phyloP scores from a whole-genome alignment of 257 asterid species.

The Datura wrightii region DNA sequence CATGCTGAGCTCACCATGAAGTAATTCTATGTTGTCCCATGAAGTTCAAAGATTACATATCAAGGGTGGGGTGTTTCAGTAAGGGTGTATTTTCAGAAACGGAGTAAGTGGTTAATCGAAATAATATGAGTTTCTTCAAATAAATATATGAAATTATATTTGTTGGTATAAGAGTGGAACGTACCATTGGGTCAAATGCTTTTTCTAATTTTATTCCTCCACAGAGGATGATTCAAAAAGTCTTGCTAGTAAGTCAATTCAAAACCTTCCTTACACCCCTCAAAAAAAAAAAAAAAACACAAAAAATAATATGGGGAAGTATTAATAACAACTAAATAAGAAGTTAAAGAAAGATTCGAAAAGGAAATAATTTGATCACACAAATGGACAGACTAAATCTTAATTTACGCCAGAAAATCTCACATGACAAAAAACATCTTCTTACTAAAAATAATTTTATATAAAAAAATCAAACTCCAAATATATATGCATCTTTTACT shows the following conservation, averaged over 20 bases:
- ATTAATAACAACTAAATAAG: neutral
- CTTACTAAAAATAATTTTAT: neutral
- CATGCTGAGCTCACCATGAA: constrained; percentile 30
- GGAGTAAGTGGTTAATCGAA: too few relatives aligned
- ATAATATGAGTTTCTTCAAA: too few relatives aligned
- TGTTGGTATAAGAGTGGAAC: too few relatives aligned
- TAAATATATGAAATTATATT: too few relatives aligned
- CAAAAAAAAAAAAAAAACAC: neutral
- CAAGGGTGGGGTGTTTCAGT: too few relatives aligned
- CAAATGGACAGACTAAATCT: neutral
- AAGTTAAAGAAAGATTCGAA: neutral
- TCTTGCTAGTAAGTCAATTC: too few relatives aligned
- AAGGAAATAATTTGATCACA: neutral
- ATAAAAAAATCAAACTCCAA: neutral
- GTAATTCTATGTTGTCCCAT: neutral
- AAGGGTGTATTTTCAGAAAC: too few relatives aligned
- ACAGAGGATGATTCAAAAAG: too few relatives aligned
- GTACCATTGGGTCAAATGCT: too few relatives aligned
- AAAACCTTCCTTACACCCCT: too few relatives aligned
- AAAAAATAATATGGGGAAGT: neutral
- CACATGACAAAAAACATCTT: neutral
- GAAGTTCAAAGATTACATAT: neutral
- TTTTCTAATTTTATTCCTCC: too few relatives aligned
- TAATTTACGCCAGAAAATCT: neutral
- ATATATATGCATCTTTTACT: neutral